Base-by-base conservation (phyloP, 768 basidiomycete genomes). In the Russula sp. region DNA sequence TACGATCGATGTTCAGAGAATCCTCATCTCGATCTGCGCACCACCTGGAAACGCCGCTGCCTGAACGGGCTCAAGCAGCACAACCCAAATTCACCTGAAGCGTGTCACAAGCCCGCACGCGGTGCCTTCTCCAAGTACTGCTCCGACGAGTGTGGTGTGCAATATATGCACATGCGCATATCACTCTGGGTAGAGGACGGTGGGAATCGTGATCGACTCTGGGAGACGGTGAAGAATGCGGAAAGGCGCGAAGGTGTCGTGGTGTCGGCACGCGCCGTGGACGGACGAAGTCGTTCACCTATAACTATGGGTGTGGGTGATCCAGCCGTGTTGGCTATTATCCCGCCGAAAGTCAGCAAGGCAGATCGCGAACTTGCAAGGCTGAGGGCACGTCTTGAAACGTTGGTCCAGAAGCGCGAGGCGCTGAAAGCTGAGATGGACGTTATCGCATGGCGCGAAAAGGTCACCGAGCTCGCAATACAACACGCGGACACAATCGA, bases 51-150 rank as follows among this genome's bases (percentile, higher is more conserved):
- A 71, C 78, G 75, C 53, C 86, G 90, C 8, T 93, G 90, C 70
- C 74, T 85, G n/a, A 81, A 80, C 58, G 90, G 90, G 16, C 75
- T 86, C 22, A 77, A 81, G 42, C 83, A 89, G 60, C 75, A 80
- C 3, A 76, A 84, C 67, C 86, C 88, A 3, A 75, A 73, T 8
- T 88, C 85, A 5, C 69, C 82, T 1, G 80, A 81, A 60, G 83
- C 86, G 2, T 96, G 93, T 69, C 88, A 88, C 70, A 87, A 84
- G 64, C 87, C 93, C 10, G 84, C 88, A 7, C 86, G 89, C 16
- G 87, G 88, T 25, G 81, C 81, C 2, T 86, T 93, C 68, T 94
- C 92, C 25, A 95, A 95, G 71, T 96, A 93, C 71, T 96, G 93
- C 72, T 93, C 90, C 14, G 87, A 91, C 56, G 89, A 88, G 64